phyloP scores from a whole-genome alignment of 768 basidiomycete species.

The Trametes gibbosa region DNA sequence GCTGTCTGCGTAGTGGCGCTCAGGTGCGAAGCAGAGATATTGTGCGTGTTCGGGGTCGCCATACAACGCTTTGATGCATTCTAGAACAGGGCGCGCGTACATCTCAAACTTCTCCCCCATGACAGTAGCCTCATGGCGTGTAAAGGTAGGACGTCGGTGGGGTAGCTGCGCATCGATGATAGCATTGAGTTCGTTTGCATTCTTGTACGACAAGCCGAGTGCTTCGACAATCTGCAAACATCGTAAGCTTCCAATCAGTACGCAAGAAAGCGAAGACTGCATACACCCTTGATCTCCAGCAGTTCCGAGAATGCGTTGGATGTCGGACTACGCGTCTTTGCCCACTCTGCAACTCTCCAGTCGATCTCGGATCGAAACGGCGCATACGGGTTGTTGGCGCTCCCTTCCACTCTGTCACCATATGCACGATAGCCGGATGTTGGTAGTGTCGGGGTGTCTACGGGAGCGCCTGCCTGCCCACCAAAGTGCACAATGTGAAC shows the following conservation, averaged over 20 bases:
- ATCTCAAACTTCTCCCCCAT: conserved; percentile 32
- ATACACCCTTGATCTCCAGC: conserved; percentile 36
- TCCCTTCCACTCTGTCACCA: too few relatives aligned
- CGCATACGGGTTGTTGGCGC: too few relatives aligned
- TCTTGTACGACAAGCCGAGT: conserved; percentile 31
- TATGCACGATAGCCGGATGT: too few relatives aligned
- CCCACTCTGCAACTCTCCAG: conserved; percentile 42
- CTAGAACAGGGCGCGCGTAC: conserved; percentile 33
- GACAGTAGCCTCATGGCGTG: conserved; percentile 26
- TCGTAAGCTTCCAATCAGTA: neutral
- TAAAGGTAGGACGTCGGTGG: neutral
- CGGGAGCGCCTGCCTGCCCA: too few relatives aligned
- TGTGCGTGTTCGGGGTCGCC: conserved; percentile 31
- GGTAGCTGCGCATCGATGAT: conserved; percentile 29
- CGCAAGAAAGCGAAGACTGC: neutral
- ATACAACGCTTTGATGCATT: conserved; percentile 35
- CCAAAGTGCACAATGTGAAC: too few relatives aligned
- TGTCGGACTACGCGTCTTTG: conserved; percentile 33
- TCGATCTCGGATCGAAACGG: conserved; percentile 24
- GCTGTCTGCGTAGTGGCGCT: conserved; percentile 34
- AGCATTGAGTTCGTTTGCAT: conserved; percentile 27
- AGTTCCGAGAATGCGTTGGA: conserved; percentile 39
- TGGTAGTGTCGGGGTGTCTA: too few relatives aligned
- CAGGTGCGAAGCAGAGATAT: conserved; percentile 33
- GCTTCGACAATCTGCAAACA: conserved; percentile 16